Base-by-base conservation (phyloP, 495 filamentous ascomycete species). In the Daldinia caldariorum region DNA sequence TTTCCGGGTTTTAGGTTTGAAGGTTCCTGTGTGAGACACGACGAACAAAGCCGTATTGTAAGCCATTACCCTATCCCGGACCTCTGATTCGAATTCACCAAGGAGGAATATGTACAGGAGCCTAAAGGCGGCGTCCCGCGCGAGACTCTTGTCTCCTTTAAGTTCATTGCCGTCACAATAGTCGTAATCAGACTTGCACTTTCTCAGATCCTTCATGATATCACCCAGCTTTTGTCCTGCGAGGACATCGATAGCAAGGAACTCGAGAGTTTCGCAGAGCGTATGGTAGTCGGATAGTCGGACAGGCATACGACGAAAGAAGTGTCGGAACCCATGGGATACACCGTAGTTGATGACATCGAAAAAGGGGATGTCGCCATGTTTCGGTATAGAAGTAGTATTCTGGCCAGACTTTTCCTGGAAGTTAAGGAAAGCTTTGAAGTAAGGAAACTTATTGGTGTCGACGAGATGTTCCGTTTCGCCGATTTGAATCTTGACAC, bases 251-350 rank as follows among this genome's bases (percentile, higher is more conserved):
- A 72, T 58, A 35, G 51, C 8, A 35, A 74, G 70, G 26, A 65
- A 53, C 18, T 70, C 49, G 54, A 76, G 63, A 6, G 58, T 54
- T 26, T 65, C 41, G 66, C 73, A 76, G 37, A 77, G 70, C 2
- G 38, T 29, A 20, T 56, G 68, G 58, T 77, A 72, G 38, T 68
- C 69, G 34, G 63, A 49, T 18, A 76, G 47, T 32, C 63, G 38
- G 10, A 41, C 38, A 12, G 70, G 73, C 66, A 77, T 68, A 62
- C 70, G 68, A 18, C 70, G 64, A 56, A 77, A 75, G 58, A 77
- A 70, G 35, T 77, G 56, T 26, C 75, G 72, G 37, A 58, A 63
- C 3, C 75, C 71, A 32, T 74, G 71, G 31, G 38, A 31, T 5
- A 53, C 31, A 6, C 50, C 50, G 18, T 58, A 58, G 55, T 58